These are phyloP conservation scores for Sarocladium oryzae DNA, from an alignment of 2,329 filamentous ascomycete genomes.

Conservation along the genomic window DNA sequence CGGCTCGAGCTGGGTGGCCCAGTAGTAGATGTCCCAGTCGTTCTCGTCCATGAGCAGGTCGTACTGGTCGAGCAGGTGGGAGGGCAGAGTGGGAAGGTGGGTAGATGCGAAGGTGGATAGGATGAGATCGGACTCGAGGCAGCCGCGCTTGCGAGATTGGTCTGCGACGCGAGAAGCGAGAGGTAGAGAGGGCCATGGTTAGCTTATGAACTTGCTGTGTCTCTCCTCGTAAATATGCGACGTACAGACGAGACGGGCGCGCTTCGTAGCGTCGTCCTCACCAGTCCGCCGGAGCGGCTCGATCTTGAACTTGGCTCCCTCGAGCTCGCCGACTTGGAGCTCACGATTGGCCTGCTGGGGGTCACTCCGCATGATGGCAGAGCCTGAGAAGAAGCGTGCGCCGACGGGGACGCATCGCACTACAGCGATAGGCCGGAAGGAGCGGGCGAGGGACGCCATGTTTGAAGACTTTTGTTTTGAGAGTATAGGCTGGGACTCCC, in stretches of 20 bases:
- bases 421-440: conserved; percentile 13
- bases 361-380: background rate
- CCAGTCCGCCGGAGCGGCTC: conserved; percentile 81
- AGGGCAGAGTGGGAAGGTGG: conserved; percentile 68
- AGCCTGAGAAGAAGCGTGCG: background rate
- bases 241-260: conserved; percentile 71
- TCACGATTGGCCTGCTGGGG: conserved; percentile 38
- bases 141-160: conserved; percentile 94
- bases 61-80: conserved; percentile 71
- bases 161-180: conserved; percentile 45
- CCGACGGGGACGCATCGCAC: conserved; percentile 1
- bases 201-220: background rate
- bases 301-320: conserved; percentile 79
- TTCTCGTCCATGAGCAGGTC: conserved; percentile 96
- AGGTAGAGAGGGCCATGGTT: background rate
- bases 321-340: conserved; percentile 77
- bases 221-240: conserved; percentile 23
- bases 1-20: conserved; percentile 77
- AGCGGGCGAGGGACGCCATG: conserved; percentile 15
- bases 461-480: background rate
- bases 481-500: no score
- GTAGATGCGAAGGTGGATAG: conserved; percentile 89
- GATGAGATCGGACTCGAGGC: conserved; percentile 89
- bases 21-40: conserved; percentile 99
- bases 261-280: conserved; percentile 79